A percentile compares a stretch with the other conserved stretches of the same genome.
Conservation (phyloP, 148 eudicot genomes). For the Rhododendron vialii region DNA sequence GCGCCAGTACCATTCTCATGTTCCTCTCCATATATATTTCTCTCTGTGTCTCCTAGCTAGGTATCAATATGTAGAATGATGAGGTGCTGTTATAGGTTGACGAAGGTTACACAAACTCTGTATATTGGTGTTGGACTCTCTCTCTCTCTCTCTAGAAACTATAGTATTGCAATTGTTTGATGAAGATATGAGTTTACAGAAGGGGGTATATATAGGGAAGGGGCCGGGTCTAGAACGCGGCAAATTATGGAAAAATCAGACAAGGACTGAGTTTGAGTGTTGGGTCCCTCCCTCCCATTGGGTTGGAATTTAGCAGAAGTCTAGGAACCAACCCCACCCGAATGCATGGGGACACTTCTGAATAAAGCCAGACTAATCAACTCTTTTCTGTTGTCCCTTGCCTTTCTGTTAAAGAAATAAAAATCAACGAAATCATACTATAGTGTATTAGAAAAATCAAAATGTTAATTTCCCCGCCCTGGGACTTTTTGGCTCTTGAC, state of each 20-base stretch:
- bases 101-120: neutral
- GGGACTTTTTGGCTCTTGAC: neutral
- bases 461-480: neutral
- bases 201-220: neutral
- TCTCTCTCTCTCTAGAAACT: neutral
- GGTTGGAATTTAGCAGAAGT: too few relatives aligned
- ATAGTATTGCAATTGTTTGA: neutral
- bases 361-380: neutral
- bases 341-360: too few relatives aligned
- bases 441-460: neutral
- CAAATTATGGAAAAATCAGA: neutral
- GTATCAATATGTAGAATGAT: neutral
- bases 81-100: neutral
- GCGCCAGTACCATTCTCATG: neutral
- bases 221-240: neutral
- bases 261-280: neutral
- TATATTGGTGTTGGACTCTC: too few relatives aligned
- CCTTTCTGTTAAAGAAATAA: neutral
- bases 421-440: neutral
- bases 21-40: neutral
- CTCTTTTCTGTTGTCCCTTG: neutral
- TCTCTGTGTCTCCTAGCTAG: neutral
- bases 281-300: too few relatives aligned
- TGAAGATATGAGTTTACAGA: neutral
- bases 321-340: too few relatives aligned